Evolutionary conservation across 2,329 filamentous ascomycete species (phyloP).

Genomic region (Aspergillus awamori): DNA sequence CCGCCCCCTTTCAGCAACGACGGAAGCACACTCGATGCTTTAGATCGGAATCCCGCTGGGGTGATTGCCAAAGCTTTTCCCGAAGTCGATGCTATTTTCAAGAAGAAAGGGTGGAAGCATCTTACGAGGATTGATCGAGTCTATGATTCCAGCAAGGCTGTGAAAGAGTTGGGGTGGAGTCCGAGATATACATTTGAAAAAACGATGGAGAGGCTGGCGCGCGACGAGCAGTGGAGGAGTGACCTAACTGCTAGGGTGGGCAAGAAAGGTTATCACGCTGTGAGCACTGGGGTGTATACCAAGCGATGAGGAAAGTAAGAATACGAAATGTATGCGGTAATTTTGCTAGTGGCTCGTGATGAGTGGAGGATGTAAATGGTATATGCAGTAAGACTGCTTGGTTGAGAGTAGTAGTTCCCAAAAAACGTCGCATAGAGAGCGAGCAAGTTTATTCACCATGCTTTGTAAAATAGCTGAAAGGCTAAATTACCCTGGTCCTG

Average conservation of each 20-base stretch:
- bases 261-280: background rate
- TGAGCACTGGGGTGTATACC: background rate
- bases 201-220: background rate
- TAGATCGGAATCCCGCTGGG: background rate
- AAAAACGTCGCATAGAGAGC: background rate
- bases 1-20: background rate
- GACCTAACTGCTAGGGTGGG: background rate
- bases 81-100: constrained; percentile 9
- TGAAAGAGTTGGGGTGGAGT: constrained; percentile 12
- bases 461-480: background rate
- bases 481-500: background rate
- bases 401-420: background rate
- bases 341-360: background rate
- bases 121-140: constrained; percentile 15
- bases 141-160: constrained; percentile 17
- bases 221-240: background rate
- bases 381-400: background rate
- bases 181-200: constrained; percentile 13
- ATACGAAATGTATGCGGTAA: background rate
- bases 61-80: background rate
- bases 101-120: constrained; percentile 15
- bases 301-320: background rate
- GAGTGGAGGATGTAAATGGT: background rate
- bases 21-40: background rate
- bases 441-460: background rate